Base-by-base conservation (phyloP, 1,284 basidiomycete species). In the Cryptococcus sp. region DNA sequence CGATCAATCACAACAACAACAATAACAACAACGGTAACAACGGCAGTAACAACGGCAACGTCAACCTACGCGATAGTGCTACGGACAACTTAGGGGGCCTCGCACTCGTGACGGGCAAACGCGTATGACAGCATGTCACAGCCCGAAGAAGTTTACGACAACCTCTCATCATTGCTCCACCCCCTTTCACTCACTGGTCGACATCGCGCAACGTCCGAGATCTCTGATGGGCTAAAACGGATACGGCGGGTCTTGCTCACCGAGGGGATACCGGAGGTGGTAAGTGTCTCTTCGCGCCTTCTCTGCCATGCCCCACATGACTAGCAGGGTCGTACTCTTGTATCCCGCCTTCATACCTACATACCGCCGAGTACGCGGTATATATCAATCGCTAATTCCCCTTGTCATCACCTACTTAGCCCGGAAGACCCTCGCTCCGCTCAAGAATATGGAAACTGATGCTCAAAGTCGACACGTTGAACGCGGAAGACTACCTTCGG, bases 391-490 rank as follows among this genome's bases (percentile, higher is more conserved):
- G n/a, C 42, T n/a, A 8, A 45, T 45, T 45, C 31, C 31, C 31
- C 11, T 15, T 19, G n/a, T 16, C 48, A 11, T 13, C 10, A 10
- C n/a, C 40, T n/a, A 13, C 35, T 17, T 23, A 62, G 61, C 31
- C 54, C 22, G 72, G 67, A 3, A 54, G 65, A 7, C 65, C 73
- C n/a, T 56, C 67, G 1, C 62, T 80, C 0, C 59, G 81, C 15
- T 74, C 80, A 1, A 62, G 74, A 19, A 87, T 92, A 81, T 97
- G 93, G 93, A 95, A 95, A 79, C 88, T 96, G 53, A 83, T 96
- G 42, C 81, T 97, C 44, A 85, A 87, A 50, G 87, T 95, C 1
- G 87, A 88, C 57, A 86, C 89, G 22, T 74, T 95, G 4, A 83
- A 88, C 27, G 84, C 87, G 8, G 86, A 89, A 47, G 85, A 84